These are phyloP conservation scores for Aspergillus piperis DNA, from an alignment of 2,329 filamentous ascomycete genomes.

Conservation along the genomic window DNA sequence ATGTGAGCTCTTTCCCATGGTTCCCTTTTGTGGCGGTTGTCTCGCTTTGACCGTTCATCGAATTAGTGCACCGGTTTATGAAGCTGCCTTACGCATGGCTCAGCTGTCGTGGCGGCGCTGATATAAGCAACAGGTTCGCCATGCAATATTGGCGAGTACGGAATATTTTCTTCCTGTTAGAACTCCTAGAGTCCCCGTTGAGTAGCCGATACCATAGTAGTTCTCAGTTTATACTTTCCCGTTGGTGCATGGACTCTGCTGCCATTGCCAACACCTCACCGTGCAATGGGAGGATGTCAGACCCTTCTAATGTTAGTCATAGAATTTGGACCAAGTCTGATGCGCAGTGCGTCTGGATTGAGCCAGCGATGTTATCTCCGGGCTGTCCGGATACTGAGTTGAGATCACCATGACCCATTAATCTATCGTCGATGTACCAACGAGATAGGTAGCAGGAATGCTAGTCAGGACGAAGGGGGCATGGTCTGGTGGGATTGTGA, in stretches of 20 bases:
- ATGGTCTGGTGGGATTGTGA: conserved; percentile 3
- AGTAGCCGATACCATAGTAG: not conserved
- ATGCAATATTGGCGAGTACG: not conserved
- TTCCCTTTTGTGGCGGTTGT: not conserved
- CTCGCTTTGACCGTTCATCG: not conserved
- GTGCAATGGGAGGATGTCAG: not conserved
- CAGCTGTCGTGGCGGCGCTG: not conserved
- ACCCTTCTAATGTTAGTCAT: not conserved
- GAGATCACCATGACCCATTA: not conserved
- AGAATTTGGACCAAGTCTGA: not conserved
- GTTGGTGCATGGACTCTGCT: not conserved
- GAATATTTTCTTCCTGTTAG: no score
- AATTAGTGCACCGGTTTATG: not conserved
- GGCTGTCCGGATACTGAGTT: not conserved
- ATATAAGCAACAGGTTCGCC: not conserved
- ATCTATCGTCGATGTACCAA: not conserved
- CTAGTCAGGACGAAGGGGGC: not conserved
- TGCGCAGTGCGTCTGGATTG: not conserved
- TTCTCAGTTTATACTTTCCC: not conserved
- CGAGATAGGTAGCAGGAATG: not conserved
- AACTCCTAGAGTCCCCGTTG: not conserved
- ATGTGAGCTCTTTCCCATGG: not conserved
- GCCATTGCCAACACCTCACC: not conserved
- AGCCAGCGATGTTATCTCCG: conserved; percentile 1
- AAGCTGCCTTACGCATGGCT: not conserved